Base-by-base conservation (phyloP, 768 basidiomycete species). In the Chlorophyllum brunneum region DNA sequence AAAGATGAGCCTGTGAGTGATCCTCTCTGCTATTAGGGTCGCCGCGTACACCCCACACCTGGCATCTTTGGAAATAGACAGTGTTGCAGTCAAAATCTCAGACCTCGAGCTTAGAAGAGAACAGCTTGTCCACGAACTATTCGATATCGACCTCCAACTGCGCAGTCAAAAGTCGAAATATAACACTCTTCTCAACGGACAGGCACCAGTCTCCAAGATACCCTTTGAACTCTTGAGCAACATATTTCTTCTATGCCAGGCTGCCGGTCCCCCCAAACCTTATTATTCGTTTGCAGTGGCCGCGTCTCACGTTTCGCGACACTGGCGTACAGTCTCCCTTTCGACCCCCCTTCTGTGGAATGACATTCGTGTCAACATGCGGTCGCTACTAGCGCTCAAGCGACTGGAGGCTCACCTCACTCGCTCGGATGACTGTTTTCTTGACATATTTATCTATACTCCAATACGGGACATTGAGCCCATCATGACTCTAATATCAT, bases 311-410 rank as follows among this genome's bases (percentile, higher is more conserved):
- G 75, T 80, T 2, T 80, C 72, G 4, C 62, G 63, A 29, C 63
- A 62, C 33, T 81, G 78, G 77, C 68, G 78, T 16, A 58, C 64
- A 10, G 52, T 75, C 10, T 69, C 70, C 8, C 57, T 75, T 29
- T 60, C 61, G 10, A 75, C 70, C 0, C 72, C 76, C 3, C 60
- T 73, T 3, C 60, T 80, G 1, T 81, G 80, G 80, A 71, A 67
- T 33, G 63, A 58, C 27, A 68, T 79, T 52, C 53, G 65, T 24
- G 56, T 75, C 48, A 61, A 50, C 20, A 54, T 74, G 18, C 59
- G 64, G 11, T 54, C 59, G 15, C 46, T 33, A 22, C 55, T 57
- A 34, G 54, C 65, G 13, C 54, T 67, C 29, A 54, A 62, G 37
- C 63, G 65, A 52, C 61, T 77, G 11, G 55, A 65, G 9, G 67